Percentiles rank a stretch among this genome's conserved stretches.
Evolutionary conservation across 352 stramenopile species (phyloP).

Genomic region (Pythium oligandrum): DNA sequence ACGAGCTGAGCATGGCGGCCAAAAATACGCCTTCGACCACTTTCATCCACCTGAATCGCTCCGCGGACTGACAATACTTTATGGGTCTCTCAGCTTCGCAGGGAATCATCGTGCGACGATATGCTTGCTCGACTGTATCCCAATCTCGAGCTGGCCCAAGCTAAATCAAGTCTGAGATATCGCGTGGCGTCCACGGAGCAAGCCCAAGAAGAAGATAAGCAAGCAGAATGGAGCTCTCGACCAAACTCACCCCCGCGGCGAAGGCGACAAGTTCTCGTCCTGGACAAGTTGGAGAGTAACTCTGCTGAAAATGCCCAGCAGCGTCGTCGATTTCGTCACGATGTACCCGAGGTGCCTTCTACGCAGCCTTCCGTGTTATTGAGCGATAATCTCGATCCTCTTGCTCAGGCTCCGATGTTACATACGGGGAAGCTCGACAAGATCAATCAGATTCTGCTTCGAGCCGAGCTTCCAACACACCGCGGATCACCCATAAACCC

Average conservation of each 20-base stretch:
- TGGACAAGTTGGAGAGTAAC: background rate
- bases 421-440: background rate
- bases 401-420: constrained; percentile 1
- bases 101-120: background rate
- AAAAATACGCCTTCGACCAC: too few species aligned
- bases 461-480: background rate
- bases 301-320: background rate
- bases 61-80: too few species aligned
- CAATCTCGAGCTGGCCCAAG: constrained; percentile 7
- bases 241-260: background rate
- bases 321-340: constrained; percentile 2
- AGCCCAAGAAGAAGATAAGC: constrained; percentile 1
- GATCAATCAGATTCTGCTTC: constrained; percentile 3
- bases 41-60: too few species aligned
- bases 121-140: constrained; percentile 4
- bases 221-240: constrained; percentile 1
- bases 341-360: background rate
- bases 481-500: background rate
- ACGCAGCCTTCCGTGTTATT: background rate
- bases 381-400: background rate
- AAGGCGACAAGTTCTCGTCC: background rate
- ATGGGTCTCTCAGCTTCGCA: background rate
- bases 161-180: constrained; percentile 7
- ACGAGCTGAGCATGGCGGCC: too few species aligned
- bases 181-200: background rate